Conservation (phyloP, 352 stramenopile species). For the Aphanomyces invadans region DNA sequence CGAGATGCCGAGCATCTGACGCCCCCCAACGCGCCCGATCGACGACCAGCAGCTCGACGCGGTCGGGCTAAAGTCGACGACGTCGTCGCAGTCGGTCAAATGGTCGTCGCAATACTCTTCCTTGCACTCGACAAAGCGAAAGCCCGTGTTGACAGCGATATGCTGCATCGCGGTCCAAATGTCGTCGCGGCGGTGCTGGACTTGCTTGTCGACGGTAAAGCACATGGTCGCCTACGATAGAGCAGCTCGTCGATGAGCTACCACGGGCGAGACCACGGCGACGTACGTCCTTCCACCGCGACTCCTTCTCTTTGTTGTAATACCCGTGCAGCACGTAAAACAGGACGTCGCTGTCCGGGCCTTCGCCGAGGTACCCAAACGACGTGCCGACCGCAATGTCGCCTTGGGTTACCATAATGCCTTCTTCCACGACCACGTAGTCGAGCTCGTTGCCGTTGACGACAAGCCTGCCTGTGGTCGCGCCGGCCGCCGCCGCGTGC, state of each 20-base stretch:
- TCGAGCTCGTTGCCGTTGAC: slow-evolving; percentile 79
- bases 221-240: slow-evolving; percentile 41
- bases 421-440: slow-evolving; percentile 64
- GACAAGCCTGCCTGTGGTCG: slow-evolving; percentile 35
- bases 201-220: slow-evolving; percentile 51
- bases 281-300: slow-evolving; percentile 51
- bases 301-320: slow-evolving; percentile 68
- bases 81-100: slow-evolving; percentile 44
- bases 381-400: slow-evolving; percentile 55
- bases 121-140: slow-evolving; percentile 47
- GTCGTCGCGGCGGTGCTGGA: slow-evolving; percentile 33
- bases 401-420: slow-evolving; percentile 69
- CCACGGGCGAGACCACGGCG: too few species aligned
- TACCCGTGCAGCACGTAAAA: slow-evolving; percentile 58
- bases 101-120: slow-evolving; percentile 43
- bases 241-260: too few species aligned
- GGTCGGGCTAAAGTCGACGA: slow-evolving; percentile 45
- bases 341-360: not conserved
- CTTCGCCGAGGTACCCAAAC: slow-evolving; percentile 15
- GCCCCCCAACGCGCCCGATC: slow-evolving; percentile 60
- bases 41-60: slow-evolving; percentile 69
- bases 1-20: slow-evolving; percentile 57
- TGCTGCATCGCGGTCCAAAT: slow-evolving; percentile 54
- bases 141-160: slow-evolving; percentile 53
- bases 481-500: too few species aligned